Evolutionary conservation across 306 rosid genomes (phyloP), one percentile per base, ranked within the genome.

Genomic region (Pterocarpus santalinus): DNA sequence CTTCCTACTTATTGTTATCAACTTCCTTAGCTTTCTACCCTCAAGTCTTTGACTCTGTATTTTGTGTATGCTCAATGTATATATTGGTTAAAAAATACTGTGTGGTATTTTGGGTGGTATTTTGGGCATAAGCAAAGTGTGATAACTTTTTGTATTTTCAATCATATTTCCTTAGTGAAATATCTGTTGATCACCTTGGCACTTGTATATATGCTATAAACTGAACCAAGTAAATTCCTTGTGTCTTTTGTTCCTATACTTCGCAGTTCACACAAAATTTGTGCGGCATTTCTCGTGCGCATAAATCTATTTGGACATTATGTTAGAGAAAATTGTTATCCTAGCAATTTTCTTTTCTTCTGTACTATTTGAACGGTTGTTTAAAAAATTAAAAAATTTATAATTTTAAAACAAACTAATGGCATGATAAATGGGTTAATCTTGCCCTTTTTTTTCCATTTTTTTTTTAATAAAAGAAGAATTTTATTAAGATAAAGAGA

Each of bases 341-440:
- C 17, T 43, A 17, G 39, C 12, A 53, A 14, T 47, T 0, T 33
- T 75, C 28, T 5, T 47, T 47, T 47, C 43, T 62, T 63, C 12
- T 76, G 44, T 57, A 47, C 35, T 34, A 64, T 22, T 22, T 22
- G 28, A 33, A 58, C 16, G 17, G 49, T 43, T 58, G 34, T 61
- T 61, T 43, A 2, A 3, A 15, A 63, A 53, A 22, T 22, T 4
- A 34, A 33, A 62, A 2, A 15, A n/a, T 65, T 15, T 46, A 49
- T 49, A 5, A 32, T 46, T 51, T 44, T 22, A 8, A 41, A 51
- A 76, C 32, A 64, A 62, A n/a, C 30, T 34, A 13, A n/a, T 47
- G 80, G 51, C 22, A 64, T 64, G 15, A 49, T 63, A 49, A 76
- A 76, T 47, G 30, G n/a, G 58, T 17, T 7, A 51, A 60, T 79